A percentile compares a stretch with the other conserved stretches of the same genome.
These are phyloP conservation scores for Suillus placidus DNA, from an alignment of 768 basidiomycete species.

Conservation along the genomic window DNA sequence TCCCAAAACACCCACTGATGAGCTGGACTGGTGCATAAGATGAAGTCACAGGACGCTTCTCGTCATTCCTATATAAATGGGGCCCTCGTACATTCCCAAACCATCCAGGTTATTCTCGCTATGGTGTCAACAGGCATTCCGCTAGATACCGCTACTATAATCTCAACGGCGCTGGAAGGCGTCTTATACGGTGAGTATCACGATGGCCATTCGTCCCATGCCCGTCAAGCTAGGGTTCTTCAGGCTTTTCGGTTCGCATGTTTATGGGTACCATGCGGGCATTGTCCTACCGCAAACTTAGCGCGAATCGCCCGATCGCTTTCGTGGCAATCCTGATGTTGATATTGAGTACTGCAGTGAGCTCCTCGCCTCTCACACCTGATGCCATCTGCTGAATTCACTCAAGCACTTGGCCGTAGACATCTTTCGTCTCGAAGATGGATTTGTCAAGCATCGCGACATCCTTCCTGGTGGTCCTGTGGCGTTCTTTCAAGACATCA, in stretches of 20 bases:
- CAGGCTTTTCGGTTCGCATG: conserved; percentile 35
- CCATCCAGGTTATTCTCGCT: background rate
- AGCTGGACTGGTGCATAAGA: background rate
- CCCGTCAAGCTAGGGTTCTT: background rate
- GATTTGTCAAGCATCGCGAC: conserved; percentile 24
- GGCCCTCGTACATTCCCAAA: background rate
- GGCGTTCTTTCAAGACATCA: conserved; percentile 25
- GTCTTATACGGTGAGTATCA: conserved; percentile 27
- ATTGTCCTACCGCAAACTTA: conserved; percentile 8
- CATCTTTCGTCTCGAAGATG: conserved; percentile 23
- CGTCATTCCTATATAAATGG: background rate
- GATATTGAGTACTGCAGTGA: conserved; percentile 25
- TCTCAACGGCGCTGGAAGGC: conserved; percentile 29
- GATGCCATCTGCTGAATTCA: background rate
- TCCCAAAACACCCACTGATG: background rate
- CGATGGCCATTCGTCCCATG: background rate
- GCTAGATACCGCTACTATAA: conserved; percentile 25
- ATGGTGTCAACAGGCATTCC: conserved; percentile 9
- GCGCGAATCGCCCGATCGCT: conserved; percentile 18
- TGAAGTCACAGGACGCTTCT: background rate
- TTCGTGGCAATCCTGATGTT: conserved; percentile 22
- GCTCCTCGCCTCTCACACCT: background rate
- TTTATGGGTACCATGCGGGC: conserved; percentile 28
- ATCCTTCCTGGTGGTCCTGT: conserved; percentile 25
- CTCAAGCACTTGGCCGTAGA: conserved; percentile 20